Percentiles rank a stretch among this genome's conserved stretches.
Evolutionary conservation across 306 rosid species (phyloP).

Genomic region (Prinsepia uniflora): DNA sequence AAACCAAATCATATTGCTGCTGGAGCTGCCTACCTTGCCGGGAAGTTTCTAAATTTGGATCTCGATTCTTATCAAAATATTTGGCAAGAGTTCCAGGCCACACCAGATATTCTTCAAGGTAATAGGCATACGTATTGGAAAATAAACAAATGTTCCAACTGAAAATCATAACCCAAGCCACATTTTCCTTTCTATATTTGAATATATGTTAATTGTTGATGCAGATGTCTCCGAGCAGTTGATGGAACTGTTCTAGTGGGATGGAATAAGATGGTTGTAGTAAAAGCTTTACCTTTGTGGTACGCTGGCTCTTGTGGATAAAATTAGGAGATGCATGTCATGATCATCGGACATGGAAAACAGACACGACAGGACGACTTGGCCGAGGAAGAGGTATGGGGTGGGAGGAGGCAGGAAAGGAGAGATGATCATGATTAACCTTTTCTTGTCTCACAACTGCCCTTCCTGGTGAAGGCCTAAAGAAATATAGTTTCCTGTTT

Average conservation of each 20-base stretch:
- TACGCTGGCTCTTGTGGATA: neutral
- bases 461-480: neutral
- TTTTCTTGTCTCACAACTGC: neutral
- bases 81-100: constrained; percentile 84
- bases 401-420: neutral
- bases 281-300: neutral
- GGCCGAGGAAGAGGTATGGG: neutral
- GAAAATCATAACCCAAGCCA: neutral
- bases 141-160: neutral
- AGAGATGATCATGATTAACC: neutral
- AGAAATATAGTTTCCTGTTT: neutral
- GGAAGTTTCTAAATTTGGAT: constrained; percentile 76
- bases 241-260: constrained; percentile 75
- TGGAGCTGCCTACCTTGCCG: constrained; percentile 91
- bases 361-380: neutral
- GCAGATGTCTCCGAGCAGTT: constrained; percentile 94
- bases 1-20: constrained; percentile 96
- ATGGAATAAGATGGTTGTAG: constrained; percentile 4
- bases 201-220: constrained; percentile 15
- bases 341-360: neutral
- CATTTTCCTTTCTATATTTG: neutral
- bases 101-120: constrained; percentile 95
- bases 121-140: neutral
- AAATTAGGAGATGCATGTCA: neutral
- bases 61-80: constrained; percentile 58